phyloP scores from a whole-genome alignment of 2,329 filamentous ascomycete species.

The Thermothelomyces thermophilus region DNA sequence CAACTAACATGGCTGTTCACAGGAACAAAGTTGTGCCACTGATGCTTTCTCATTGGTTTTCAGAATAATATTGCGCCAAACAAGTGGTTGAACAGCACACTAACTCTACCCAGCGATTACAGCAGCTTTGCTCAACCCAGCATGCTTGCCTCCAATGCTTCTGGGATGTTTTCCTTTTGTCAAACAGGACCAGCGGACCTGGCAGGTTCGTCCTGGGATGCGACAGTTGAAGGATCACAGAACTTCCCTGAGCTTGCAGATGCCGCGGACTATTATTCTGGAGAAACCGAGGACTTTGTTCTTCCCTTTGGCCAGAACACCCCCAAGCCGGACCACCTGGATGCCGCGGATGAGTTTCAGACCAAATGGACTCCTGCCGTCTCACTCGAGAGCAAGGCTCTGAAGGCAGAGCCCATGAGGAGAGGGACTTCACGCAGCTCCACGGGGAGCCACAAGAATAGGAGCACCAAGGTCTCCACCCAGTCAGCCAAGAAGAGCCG shows the following conservation, averaged over 20 bases:
- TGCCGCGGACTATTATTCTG: slow-evolving; percentile 42
- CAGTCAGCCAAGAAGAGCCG: slow-evolving; percentile 35
- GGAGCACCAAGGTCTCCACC: slow-evolving; percentile 36
- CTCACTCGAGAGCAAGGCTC: slow-evolving; percentile 32
- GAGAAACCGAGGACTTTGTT: slow-evolving; percentile 50
- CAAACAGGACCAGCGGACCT: slow-evolving; percentile 55
- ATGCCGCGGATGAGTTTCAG: slow-evolving; percentile 41
- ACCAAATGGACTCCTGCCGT: slow-evolving; percentile 42
- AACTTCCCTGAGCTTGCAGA: slow-evolving; percentile 50
- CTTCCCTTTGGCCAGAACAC: slow-evolving; percentile 50
- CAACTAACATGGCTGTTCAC: slow-evolving; percentile 31
- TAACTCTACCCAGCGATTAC: slow-evolving; percentile 51
- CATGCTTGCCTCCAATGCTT: slow-evolving; percentile 44
- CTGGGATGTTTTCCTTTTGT: slow-evolving; percentile 52
- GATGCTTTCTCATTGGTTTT: slow-evolving; percentile 29
- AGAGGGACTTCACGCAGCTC: slow-evolving; percentile 40
- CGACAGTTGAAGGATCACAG: slow-evolving; percentile 53
- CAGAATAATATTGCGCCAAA: slow-evolving; percentile 29
- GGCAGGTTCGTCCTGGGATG: slow-evolving; percentile 48
- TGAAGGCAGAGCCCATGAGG: slow-evolving; percentile 39
- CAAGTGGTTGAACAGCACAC: slow-evolving; percentile 47
- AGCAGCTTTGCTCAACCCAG: slow-evolving; percentile 50
- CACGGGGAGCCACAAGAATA: slow-evolving; percentile 39
- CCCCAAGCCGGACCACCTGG: slow-evolving; percentile 44
- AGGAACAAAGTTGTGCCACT: slow-evolving; percentile 54